Evolutionary conservation across 768 basidiomycete genomes (phyloP).

Genomic region (Royoungia palumana): DNA sequence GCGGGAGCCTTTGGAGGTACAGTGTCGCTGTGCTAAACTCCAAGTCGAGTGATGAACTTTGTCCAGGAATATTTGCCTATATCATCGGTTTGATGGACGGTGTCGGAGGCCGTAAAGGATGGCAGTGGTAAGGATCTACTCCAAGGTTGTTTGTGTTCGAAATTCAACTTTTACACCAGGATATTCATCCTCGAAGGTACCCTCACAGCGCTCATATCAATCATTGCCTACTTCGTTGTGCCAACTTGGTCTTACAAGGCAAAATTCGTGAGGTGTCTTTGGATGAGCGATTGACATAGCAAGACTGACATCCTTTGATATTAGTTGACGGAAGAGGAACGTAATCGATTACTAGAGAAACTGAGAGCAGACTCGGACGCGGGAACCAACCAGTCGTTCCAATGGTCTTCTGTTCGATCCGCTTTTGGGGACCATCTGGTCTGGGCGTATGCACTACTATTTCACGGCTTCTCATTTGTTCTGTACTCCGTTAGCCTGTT

Average conservation of each 20-base stretch:
- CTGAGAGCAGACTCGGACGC: slow-evolving; percentile 55
- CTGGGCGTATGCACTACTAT: slow-evolving; percentile 58
- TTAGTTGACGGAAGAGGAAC: slow-evolving; percentile 53
- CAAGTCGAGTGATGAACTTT: not conserved
- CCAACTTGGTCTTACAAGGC: slow-evolving; percentile 60
- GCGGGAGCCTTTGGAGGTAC: slow-evolving; percentile 63
- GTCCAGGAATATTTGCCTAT: slow-evolving; percentile 53
- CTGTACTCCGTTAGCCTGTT: slow-evolving; percentile 58
- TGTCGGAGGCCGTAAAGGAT: slow-evolving; percentile 54
- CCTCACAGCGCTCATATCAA: slow-evolving; percentile 46
- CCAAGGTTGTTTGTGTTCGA: too few species aligned
- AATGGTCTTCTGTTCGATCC: slow-evolving; percentile 55
- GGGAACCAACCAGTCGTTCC: slow-evolving; percentile 49
- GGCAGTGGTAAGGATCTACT: slow-evolving; percentile 46
- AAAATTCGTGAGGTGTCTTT: slow-evolving; percentile 43
- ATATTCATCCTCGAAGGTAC: slow-evolving; percentile 59
- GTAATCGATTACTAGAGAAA: slow-evolving; percentile 45
- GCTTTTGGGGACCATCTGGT: slow-evolving; percentile 57
- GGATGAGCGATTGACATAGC: not conserved
- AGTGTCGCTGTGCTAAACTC: not conserved
- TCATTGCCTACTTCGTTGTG: slow-evolving; percentile 50
- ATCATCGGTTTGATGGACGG: slow-evolving; percentile 59
- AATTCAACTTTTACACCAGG: slow-evolving; percentile 29
- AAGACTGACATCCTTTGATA: not conserved
- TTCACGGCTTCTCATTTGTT: slow-evolving; percentile 61